Evolutionary conservation across 352 stramenopile species (phyloP).

Genomic region (Pythium scleroteichum): DNA sequence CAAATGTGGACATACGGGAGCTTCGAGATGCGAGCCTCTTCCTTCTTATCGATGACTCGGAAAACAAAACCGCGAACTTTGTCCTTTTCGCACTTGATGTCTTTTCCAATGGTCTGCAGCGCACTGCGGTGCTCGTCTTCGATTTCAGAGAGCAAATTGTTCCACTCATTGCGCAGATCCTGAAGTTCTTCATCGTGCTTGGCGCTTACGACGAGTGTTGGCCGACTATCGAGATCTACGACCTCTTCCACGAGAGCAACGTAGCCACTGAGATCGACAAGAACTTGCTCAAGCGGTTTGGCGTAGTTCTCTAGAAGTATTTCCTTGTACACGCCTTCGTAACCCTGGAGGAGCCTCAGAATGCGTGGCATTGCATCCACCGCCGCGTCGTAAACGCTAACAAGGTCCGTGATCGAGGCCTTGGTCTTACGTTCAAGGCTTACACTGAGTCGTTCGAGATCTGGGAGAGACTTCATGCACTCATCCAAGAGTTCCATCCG

Average conservation of each 20-base stretch:
- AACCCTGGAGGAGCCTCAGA: slow-evolving; percentile 46
- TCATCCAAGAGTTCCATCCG: slow-evolving; percentile 89
- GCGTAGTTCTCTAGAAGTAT: slow-evolving; percentile 55
- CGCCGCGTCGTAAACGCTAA: slow-evolving; percentile 83
- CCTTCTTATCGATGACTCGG: slow-evolving; percentile 92
- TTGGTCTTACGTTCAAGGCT: slow-evolving; percentile 69
- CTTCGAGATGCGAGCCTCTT: slow-evolving; percentile 90
- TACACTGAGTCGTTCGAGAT: slow-evolving; percentile 72
- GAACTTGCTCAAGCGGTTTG: slow-evolving; percentile 50
- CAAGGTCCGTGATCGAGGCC: slow-evolving; percentile 78
- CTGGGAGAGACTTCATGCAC: slow-evolving; percentile 84
- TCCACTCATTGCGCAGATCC: slow-evolving; percentile 72
- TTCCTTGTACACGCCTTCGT: slow-evolving; percentile 40
- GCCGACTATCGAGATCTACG: slow-evolving; percentile 79
- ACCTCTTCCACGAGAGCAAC: slow-evolving; percentile 80
- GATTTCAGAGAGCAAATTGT: slow-evolving; percentile 65
- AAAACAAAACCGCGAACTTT: slow-evolving; percentile 93
- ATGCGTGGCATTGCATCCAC: slow-evolving; percentile 69
- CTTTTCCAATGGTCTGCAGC: slow-evolving; percentile 62
- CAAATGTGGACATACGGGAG: slow-evolving; percentile 90
- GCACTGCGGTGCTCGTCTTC: slow-evolving; percentile 81
- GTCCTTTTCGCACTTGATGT: slow-evolving; percentile 93
- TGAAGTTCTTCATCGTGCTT: slow-evolving; percentile 86
- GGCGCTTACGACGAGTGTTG: slow-evolving; percentile 75
- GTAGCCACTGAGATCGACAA: slow-evolving; percentile 67